phyloP scores from a whole-genome alignment of 345 rosid genomes.

The Populus ilicifolia region DNA sequence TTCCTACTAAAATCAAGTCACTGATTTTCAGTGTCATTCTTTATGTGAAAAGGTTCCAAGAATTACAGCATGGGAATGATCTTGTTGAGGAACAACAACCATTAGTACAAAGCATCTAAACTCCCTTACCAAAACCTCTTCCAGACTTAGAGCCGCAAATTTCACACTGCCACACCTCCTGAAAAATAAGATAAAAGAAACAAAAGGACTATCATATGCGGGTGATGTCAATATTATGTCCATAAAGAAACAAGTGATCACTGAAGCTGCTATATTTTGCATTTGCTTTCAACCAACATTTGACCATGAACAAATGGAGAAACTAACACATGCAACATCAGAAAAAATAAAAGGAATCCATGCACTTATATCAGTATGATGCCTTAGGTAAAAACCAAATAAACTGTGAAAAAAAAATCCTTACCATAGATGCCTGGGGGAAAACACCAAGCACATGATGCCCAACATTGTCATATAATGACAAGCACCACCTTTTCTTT shows the following conservation, averaged over 20 bases:
- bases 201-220: background rate
- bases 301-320: background rate
- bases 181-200: constrained; percentile 15
- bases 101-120: constrained; percentile 2
- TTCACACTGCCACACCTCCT: constrained; percentile 99
- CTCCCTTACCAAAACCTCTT: constrained; percentile 91
- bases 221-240: background rate
- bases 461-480: constrained; percentile 82
- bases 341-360: background rate
- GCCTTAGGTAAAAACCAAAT: background rate
- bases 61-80: background rate
- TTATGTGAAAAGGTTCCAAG: background rate
- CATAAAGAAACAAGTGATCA: background rate
- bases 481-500: constrained; percentile 96
- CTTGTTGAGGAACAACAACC: background rate
- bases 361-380: background rate
- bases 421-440: constrained; percentile 92
- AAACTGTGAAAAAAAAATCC: constrained; percentile 10
- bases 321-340: background rate
- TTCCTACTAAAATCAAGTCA: background rate
- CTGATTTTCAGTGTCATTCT: background rate
- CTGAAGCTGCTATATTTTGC: background rate
- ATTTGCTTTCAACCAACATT: background rate
- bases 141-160: constrained; percentile 89
- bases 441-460: constrained; percentile 92